Evolutionary conservation across 192 early-diverging fungal genomes (phyloP), one percentile per base, ranked within the genome.

Genomic region (Chytriomyces sp.): DNA sequence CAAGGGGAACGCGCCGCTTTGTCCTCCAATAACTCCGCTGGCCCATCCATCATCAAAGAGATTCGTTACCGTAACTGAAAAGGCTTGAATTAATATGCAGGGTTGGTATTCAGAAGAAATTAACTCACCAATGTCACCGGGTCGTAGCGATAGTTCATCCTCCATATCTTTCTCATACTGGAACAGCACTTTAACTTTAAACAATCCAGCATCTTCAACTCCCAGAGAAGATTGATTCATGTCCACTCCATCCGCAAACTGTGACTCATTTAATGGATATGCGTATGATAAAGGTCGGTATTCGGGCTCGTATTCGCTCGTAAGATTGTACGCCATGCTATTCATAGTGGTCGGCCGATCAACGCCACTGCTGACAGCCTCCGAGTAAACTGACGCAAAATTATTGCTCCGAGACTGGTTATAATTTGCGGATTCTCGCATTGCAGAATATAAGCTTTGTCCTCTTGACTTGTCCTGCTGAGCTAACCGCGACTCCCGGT

Each of bases 1-100:
- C 13, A 74, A 61, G 7, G 72, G 72, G 72, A 74, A 74, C 24
- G 72, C 72, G 61, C 72, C 72, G 9, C 61, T 20, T 23, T 43
- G 10, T 11, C 60, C 45, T 23, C 61, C 61, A 45, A 47, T 18
- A 9, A 74, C 16, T 26, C 75, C 75, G 28, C 45, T n/a, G 16
- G 65, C 75, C 75, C 75, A 77, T 10, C 75, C 75, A 50, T 77
- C 75, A 45, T 77, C 75, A 45, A 70, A 77, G 26, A 77, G 53
- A 20, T 67, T 65, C 13, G 65, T 72, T 9, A 77, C 75, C n/a
- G 69, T 72, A 3, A 77, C 75, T 72, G 35, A 44, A 6, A 1
- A 11, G 24, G 3, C 35, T 5, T 3, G 67, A 69, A 73, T 50
- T n/a, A 44, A 61, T 11, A 26, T 16, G 20, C 10, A 72, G 20